A percentile compares a stretch with the other conserved stretches of the same genome.
phyloP scores from a whole-genome alignment of 2,329 filamentous ascomycete species.

The Cladophialophora yegresii region DNA sequence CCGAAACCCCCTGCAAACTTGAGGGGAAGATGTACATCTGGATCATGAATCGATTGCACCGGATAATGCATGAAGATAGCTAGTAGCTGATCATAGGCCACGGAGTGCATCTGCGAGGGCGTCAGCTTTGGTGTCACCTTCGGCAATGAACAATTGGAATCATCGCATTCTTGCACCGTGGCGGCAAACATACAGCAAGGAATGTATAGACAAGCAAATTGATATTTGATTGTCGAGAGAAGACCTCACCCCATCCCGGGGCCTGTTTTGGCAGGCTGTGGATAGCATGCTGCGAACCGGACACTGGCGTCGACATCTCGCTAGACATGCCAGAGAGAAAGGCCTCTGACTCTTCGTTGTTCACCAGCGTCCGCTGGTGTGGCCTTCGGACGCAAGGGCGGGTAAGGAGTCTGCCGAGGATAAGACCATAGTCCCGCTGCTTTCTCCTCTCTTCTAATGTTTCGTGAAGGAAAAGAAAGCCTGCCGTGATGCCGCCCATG shows the following conservation, averaged over 20 bases:
- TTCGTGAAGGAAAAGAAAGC: conserved; percentile 80
- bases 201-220: conserved; percentile 78
- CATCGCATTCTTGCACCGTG: not conserved
- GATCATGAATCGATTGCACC: conserved; percentile 54
- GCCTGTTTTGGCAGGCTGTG: conserved; percentile 31
- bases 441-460: conserved; percentile 73
- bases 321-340: conserved; percentile 23
- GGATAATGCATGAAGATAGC: conserved; percentile 87
- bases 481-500: conserved; percentile 71
- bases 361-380: conserved; percentile 35
- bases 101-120: conserved; percentile 63
- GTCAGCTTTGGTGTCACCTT: not conserved
- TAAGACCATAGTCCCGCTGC: conserved; percentile 71
- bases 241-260: conserved; percentile 62
- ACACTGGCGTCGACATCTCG: conserved; percentile 29
- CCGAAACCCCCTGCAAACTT: conserved; percentile 84
- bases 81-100: conserved; percentile 83
- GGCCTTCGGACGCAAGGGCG: conserved; percentile 41
- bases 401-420: conserved; percentile 68
- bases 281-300: conserved; percentile 15
- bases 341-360: conserved; percentile 31
- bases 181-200: conserved; percentile 54
- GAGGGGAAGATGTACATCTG: conserved; percentile 67
- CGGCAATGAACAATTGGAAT: not conserved
- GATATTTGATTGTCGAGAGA: conserved; percentile 71